These are phyloP conservation scores for Pythium vanterpoolii DNA, from an alignment of 352 stramenopile species.

Conservation along the genomic window DNA sequence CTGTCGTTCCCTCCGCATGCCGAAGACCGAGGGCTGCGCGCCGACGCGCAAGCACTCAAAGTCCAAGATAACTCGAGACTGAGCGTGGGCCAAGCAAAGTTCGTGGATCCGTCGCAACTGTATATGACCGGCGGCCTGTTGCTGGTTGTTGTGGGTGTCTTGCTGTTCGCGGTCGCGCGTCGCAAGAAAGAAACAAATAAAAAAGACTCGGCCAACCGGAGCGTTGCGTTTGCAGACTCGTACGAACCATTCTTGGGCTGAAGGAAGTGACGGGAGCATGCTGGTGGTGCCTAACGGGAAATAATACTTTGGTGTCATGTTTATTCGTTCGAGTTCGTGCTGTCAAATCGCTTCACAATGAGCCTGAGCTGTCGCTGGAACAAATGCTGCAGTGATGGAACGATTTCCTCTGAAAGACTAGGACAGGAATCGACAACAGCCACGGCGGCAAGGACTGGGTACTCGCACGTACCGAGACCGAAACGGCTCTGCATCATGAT, in stretches of 20 bases:
- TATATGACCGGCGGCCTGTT: not conserved
- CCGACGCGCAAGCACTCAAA: not conserved
- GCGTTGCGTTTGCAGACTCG: conserved; percentile 4
- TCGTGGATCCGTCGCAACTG: not conserved
- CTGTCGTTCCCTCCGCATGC: not conserved
- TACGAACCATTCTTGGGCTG: conserved; percentile 8
- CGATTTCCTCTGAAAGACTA: no score
- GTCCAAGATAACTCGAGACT: not conserved
- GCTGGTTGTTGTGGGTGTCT: not conserved
- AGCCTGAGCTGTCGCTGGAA: no score
- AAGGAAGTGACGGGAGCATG: not conserved
- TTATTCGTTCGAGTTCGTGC: not conserved
- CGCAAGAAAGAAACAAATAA: not conserved
- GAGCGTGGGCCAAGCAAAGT: not conserved
- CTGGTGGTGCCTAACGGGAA: no score
- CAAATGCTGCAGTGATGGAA: no score
- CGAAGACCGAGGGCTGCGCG: not conserved
- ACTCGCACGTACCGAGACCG: no score
- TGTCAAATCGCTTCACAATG: not conserved
- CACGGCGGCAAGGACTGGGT: no score
- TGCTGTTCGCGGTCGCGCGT: not conserved
- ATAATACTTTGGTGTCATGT: not conserved
- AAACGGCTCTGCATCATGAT: no score
- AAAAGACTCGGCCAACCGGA: not conserved
- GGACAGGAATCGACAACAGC: no score